Percentiles rank a stretch among this genome's conserved stretches.
These are phyloP conservation scores for Cardamine chenopodiifolia DNA, from an alignment of 345 rosid species.

Conservation along the genomic window DNA sequence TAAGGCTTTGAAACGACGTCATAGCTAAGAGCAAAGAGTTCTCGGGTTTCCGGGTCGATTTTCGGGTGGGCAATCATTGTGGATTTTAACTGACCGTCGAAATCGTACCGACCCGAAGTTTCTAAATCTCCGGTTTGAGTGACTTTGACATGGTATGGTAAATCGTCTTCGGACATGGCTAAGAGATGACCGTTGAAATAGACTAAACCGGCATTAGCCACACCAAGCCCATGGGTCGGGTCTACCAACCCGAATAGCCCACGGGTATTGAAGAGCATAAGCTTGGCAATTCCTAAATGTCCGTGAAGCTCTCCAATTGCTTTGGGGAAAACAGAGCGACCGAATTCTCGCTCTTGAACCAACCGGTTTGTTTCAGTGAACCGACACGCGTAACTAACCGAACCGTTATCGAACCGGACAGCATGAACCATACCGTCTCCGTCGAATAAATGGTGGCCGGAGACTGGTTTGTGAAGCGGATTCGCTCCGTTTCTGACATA, in stretches of 20 bases:
- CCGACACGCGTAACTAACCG: slow-evolving; percentile 71
- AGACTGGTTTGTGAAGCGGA: slow-evolving; percentile 72
- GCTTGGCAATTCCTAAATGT: slow-evolving; percentile 76
- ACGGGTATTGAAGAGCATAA: slow-evolving; percentile 69
- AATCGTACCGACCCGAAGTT: slow-evolving; percentile 66
- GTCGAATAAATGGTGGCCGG: slow-evolving; percentile 87
- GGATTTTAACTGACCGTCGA: slow-evolving; percentile 57
- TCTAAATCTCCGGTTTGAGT: slow-evolving; percentile 68
- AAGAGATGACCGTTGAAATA: slow-evolving; percentile 71
- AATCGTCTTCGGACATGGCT: slow-evolving; percentile 91
- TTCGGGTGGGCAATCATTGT: slow-evolving; percentile 94
- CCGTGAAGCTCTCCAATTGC: slow-evolving; percentile 93
- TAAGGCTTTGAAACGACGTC: slow-evolving; percentile 73
- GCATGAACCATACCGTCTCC: slow-evolving; percentile 93
- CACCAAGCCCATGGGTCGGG: slow-evolving; percentile 65
- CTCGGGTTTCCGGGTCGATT: slow-evolving; percentile 65
- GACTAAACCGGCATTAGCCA: slow-evolving; percentile 80
- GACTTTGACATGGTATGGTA: slow-evolving; percentile 72
- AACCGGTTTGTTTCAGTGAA: slow-evolving; percentile 71
- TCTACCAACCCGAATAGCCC: slow-evolving; percentile 64
- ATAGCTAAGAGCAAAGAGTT: slow-evolving; percentile 73
- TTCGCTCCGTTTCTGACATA: slow-evolving; percentile 87
- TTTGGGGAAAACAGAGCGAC: slow-evolving; percentile 76
- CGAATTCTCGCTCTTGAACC: slow-evolving; percentile 62
- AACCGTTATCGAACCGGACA: slow-evolving; percentile 53